These are phyloP conservation scores for Glomus cerebriforme DNA, from an alignment of 192 early-diverging fungal genomes.

Conservation along the genomic window DNA sequence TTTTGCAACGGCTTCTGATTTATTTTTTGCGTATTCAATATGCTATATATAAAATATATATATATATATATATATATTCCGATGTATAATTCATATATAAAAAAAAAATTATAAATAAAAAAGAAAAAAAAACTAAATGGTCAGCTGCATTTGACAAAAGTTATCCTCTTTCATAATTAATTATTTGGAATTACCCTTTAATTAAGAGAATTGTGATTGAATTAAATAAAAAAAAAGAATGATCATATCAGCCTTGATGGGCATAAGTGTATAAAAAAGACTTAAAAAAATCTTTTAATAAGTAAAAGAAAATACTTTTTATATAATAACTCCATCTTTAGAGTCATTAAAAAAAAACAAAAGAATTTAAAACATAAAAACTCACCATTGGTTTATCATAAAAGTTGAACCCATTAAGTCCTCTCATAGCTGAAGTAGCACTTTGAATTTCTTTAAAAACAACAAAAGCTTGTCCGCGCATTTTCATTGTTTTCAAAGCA, in stretches of 20 bases:
- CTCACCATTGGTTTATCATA: slow-evolving; percentile 81
- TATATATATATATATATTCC: background rate
- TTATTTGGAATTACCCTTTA: background rate
- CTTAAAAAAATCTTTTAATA: slow-evolving; percentile 8
- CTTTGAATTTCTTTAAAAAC: slow-evolving; percentile 83
- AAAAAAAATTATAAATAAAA: slow-evolving; percentile 9
- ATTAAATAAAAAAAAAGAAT: slow-evolving; percentile 26
- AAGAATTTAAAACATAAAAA: background rate
- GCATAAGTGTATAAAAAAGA: background rate
- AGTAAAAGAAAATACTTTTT: background rate
- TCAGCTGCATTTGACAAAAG: background rate
- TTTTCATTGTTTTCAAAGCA: slow-evolving; percentile 73
- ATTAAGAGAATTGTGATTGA: no score
- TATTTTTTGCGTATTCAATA: slow-evolving; percentile 75
- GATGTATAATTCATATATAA: background rate
- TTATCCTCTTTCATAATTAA: background rate
- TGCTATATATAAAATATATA: slow-evolving; percentile 43
- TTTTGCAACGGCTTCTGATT: slow-evolving; percentile 73
- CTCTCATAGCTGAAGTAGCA: slow-evolving; percentile 84
- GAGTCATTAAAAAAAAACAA: background rate
- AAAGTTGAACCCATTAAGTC: slow-evolving; percentile 86
- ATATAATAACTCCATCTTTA: no score
- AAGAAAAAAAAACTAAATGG: background rate
- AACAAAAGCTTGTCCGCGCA: slow-evolving; percentile 95
- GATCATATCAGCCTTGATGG: slow-evolving; percentile 5